Base-by-base conservation (phyloP, 129 eudicot species). In the Centella asiatica region DNA sequence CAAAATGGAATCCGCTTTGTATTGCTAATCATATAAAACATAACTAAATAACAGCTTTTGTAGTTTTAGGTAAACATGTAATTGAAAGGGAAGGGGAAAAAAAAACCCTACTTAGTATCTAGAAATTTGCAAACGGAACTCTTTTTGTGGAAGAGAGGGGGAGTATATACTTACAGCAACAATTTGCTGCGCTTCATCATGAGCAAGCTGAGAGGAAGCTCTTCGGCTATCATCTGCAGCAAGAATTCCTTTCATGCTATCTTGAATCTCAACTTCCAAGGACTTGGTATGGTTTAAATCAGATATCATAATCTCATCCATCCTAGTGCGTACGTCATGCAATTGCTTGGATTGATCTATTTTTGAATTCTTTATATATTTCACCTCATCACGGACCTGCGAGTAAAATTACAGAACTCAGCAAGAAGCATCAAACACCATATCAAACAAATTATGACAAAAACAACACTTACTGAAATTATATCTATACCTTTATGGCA, bases 141-240 rank as follows among this genome's bases (percentile, higher is more conserved):
- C 14, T 26, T 11, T 18, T 53, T 25, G 15, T 27, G 37, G 37
- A 8, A 53, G 25, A 27, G 27, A 52, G 3, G 33, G n/a, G n/a
- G n/a, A n/a, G n/a, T 17, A 44, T 58, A 61, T 22, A 69, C 88
- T 81, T 82, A 93, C 99, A 73, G 89, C 86, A 50, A 83, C 81
- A 65, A 74, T 81, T 81, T 93, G 99, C 73, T 88, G 95, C 66
- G 85, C 95, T 69, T 85, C 99, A 48, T 93, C 99, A 65, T 69
- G 62, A 67, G 89, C 81, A 62, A 84, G 96, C 82, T 83, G 96
- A 73, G 74, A 87, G 29, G 87, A 80, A 72, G 87, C 83, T 80
- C 99, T 82, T 72, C 99, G 75, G 45, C 83, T 78, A 61, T 93
- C 92, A 78, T 93, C 99, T 10, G 87, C 71, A 37, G 83, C 86